phyloP scores from a whole-genome alignment of 306 rosid species.

The Castanea sativa region DNA sequence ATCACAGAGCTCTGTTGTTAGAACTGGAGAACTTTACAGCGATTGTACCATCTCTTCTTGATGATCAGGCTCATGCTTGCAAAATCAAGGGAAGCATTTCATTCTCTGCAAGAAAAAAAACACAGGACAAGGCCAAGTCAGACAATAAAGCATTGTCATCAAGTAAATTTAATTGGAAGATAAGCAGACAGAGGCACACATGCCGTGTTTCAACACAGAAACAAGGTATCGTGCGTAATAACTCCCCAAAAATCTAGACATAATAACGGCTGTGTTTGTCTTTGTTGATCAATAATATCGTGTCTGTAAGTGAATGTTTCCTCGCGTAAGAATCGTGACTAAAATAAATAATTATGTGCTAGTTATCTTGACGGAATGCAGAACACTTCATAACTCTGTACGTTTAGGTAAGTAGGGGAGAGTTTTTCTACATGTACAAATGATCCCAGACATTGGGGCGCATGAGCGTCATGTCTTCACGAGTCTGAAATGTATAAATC shows the following conservation, averaged over 20 bases:
- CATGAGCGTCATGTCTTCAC: not conserved
- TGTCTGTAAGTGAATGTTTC: not conserved
- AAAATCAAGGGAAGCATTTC: slow-evolving; percentile 84
- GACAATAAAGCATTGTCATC: no score
- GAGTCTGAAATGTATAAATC: not conserved
- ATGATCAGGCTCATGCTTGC: slow-evolving; percentile 14
- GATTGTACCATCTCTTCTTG: slow-evolving; percentile 6
- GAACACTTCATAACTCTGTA: not conserved
- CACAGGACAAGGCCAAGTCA: slow-evolving; percentile 25
- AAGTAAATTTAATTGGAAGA: not conserved
- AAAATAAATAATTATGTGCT: not conserved
- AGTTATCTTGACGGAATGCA: not conserved
- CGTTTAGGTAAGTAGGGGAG: not conserved
- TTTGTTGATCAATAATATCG: not conserved
- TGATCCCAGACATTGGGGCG: not conserved
- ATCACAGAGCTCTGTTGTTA: not conserved
- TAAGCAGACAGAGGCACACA: not conserved
- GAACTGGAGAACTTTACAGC: not conserved
- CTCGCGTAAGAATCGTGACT: not conserved
- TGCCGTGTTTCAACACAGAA: not conserved
- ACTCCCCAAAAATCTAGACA: no score
- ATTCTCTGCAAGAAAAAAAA: slow-evolving; percentile 60
- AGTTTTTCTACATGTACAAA: not conserved
- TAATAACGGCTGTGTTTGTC: not conserved
- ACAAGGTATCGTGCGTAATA: no score